Conservation (phyloP, 2,329 filamentous ascomycete species). For the Phoma sp. region DNA sequence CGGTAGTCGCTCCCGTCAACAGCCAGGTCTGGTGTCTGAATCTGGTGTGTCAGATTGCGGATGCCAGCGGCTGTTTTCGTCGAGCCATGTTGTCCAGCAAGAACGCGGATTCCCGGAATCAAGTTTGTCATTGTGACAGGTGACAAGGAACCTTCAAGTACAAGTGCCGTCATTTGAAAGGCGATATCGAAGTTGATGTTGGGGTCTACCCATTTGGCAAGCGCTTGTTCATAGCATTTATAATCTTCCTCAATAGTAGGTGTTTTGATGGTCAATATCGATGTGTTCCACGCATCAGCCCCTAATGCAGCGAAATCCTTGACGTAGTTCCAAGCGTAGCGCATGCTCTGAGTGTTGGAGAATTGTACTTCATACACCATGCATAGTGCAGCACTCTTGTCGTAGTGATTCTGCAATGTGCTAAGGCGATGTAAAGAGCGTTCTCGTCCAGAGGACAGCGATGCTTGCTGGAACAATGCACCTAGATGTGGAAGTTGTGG, state of each 20-base stretch:
- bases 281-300: conserved; percentile 21
- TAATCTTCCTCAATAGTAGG: conserved; percentile 63
- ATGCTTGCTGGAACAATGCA: conserved; percentile 7
- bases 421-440: conserved; percentile 40
- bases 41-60: conserved; percentile 69
- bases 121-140: conserved; percentile 22
- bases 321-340: conserved; percentile 41
- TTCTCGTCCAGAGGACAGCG: not conserved
- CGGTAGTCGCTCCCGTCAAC: conserved; percentile 17
- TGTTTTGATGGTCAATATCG: conserved; percentile 57
- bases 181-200: conserved; percentile 21
- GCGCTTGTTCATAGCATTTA: conserved; percentile 23
- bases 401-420: conserved; percentile 46
- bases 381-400: conserved; percentile 53
- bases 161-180: conserved; percentile 34
- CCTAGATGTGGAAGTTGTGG: conserved; percentile 2
- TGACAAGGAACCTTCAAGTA: conserved; percentile 32
- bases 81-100: conserved; percentile 46
- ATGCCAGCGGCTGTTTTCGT: conserved; percentile 70
- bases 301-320: conserved; percentile 33
- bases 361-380: conserved; percentile 57
- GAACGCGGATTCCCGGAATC: conserved; percentile 29
- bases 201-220: not conserved
- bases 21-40: conserved; percentile 28
- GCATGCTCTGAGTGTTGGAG: conserved; percentile 23